phyloP scores from a whole-genome alignment of 1,139 yeast genomes.

The Torulaspora globosa region DNA sequence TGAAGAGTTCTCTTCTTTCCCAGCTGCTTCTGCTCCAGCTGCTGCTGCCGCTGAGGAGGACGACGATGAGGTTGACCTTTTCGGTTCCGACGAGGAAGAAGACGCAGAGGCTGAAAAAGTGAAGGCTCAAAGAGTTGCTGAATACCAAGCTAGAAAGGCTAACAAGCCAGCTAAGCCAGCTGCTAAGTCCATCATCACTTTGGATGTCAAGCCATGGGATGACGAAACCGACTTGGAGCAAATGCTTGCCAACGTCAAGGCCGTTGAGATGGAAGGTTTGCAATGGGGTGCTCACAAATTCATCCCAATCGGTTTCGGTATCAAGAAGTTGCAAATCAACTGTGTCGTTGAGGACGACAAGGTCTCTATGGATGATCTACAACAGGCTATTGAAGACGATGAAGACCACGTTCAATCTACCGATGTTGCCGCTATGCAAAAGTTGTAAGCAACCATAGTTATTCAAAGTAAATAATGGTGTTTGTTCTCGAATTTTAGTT shows the following conservation, averaged over 20 bases:
- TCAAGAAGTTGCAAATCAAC: slow-evolving; percentile 98
- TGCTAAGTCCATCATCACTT: slow-evolving; percentile 94
- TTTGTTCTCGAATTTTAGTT: slow-evolving; percentile 6
- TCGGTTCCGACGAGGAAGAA: slow-evolving; percentile 87
- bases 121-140: slow-evolving; percentile 96
- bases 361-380: slow-evolving; percentile 90
- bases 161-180: slow-evolving; percentile 96
- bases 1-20: slow-evolving; percentile 76
- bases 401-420: slow-evolving; percentile 99
- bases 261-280: slow-evolving; percentile 85
- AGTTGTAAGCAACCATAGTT: slow-evolving; percentile 55
- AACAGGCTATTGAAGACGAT: slow-evolving; percentile 79
- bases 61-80: slow-evolving; percentile 88
- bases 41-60: slow-evolving; percentile 63
- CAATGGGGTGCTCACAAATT: slow-evolving; percentile 97
- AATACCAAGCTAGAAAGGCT: slow-evolving; percentile 96
- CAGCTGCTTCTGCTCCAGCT: slow-evolving; percentile 67
- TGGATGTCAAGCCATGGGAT: slow-evolving; percentile 99
- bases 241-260: slow-evolving; percentile 80
- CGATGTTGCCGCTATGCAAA: slow-evolving; percentile 97
- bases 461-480: slow-evolving; percentile 5
- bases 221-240: slow-evolving; percentile 95
- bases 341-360: slow-evolving; percentile 95
- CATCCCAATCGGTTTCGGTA: slow-evolving; percentile 98
- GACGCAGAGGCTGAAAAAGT: slow-evolving; percentile 96